These are phyloP conservation scores for Dalechampia spathulata DNA, from an alignment of 441 rosid species.

Conservation along the genomic window DNA sequence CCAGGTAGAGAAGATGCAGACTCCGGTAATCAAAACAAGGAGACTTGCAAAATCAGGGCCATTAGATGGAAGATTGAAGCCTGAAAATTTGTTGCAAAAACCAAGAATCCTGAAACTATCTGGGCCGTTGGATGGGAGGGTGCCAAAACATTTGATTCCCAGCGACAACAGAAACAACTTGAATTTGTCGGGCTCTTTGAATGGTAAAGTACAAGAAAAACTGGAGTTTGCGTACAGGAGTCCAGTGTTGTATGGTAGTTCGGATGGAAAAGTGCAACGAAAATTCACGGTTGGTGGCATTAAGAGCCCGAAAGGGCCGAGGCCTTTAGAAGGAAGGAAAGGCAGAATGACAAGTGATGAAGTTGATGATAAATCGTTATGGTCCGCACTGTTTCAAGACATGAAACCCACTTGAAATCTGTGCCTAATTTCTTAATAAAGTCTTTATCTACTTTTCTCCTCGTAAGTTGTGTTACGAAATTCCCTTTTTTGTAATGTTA, in stretches of 20 bases:
- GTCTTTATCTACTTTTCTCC: background rate
- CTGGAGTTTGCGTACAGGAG: conserved; percentile 10
- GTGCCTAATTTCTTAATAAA: background rate
- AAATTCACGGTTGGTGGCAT: background rate
- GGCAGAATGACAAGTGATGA: conserved; percentile 25
- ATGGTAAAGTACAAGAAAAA: conserved; percentile 16
- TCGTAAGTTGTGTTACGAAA: no score
- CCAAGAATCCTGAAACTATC: conserved; percentile 40
- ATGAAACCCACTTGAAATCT: conserved; percentile 54
- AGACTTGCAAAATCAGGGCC: conserved; percentile 61
- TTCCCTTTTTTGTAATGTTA: no score
- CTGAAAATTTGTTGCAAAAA: conserved; percentile 20
- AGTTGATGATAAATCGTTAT: conserved; percentile 27
- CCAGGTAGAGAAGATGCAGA: conserved; percentile 11
- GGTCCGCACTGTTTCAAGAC: conserved; percentile 56
- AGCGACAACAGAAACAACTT: conserved; percentile 28
- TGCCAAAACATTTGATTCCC: conserved; percentile 20
- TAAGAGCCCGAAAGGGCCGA: conserved; percentile 4
- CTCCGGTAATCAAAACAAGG: conserved; percentile 23
- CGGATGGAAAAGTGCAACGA: conserved; percentile 7
- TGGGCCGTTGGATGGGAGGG: conserved; percentile 48
- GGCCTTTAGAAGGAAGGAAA: conserved; percentile 11
- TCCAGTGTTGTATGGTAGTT: background rate
- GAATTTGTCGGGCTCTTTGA: conserved; percentile 57
- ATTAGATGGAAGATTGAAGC: conserved; percentile 26